Evolutionary conservation across 306 rosid genomes (phyloP), one percentile per base, ranked within the genome.

Genomic region (Pachyrhizus erosus): DNA sequence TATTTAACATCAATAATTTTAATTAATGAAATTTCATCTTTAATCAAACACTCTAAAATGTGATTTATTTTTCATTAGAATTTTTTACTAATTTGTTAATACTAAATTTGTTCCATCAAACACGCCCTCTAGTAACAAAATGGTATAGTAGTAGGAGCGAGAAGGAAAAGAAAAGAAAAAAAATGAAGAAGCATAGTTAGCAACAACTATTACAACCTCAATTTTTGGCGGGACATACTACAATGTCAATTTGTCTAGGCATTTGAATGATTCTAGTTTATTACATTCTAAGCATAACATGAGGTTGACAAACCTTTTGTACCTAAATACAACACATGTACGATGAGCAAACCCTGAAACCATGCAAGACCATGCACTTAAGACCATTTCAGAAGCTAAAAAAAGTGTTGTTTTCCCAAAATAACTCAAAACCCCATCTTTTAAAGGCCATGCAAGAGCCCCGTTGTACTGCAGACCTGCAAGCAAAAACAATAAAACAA

Each of bases 321-420:
- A 18, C 69, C 77, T 70, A 42, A 66, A 73, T 18, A 60, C 13
- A 52, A 55, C 48, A 26, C 29, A 51, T 40, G 75, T 23, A 51
- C 18, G 33, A 68, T 5, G 33, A 27, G 3, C 49, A 49, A 64
- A n/a, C 13, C 61, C 83, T 80, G 7, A 87, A 83, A 75, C 29
- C 74, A 23, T 70, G 89, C 80, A 83, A 34, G 27, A 83, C 80
- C 89, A 80, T 62, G 73, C 39, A 54, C 48, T 55, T 31, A 3
- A 11, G 29, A 77, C 24, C 52, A 3, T 58, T 73, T 5, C n/a
- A 65, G 26, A 66, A 49, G 76, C 82, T 39, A 75, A 75, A 83
- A 51, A 15, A 74, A 83, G 51, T 1, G 23, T 5, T 0, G 14
- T 24, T 58, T 79, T 29, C 72, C 84, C 27, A 76, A 80, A 72